phyloP scores from a whole-genome alignment of 148 eudicot genomes.

The Vaccinium darrowii region DNA sequence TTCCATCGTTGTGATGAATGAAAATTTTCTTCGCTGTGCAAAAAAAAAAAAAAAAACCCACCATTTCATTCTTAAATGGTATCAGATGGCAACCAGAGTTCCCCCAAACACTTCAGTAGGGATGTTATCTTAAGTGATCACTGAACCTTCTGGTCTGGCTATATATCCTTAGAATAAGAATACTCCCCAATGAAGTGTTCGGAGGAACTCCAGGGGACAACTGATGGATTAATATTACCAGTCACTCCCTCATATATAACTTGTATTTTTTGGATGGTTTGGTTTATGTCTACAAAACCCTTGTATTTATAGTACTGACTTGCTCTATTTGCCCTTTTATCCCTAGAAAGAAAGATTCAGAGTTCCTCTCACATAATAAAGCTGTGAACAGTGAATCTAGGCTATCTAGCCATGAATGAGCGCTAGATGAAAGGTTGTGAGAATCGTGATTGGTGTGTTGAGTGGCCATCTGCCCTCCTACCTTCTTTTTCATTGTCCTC shows the following conservation, averaged over 20 bases:
- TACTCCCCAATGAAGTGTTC: neutral
- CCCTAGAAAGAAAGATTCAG: neutral
- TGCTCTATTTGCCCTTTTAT: neutral
- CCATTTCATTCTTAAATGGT: neutral
- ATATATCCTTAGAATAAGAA: neutral
- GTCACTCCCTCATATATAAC: neutral
- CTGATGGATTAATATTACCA: too few species aligned
- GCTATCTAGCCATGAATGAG: conserved; percentile 12
- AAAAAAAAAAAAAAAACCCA: too few species aligned
- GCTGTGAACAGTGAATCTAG: conserved; percentile 18
- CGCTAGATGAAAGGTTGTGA: conserved; percentile 9
- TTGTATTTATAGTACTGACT: neutral
- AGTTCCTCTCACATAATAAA: neutral
- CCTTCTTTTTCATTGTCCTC: neutral
- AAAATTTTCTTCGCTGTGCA: too few species aligned
- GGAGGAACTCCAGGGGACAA: neutral
- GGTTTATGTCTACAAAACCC: neutral
- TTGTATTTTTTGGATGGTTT: neutral
- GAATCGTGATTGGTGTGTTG: neutral
- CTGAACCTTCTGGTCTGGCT: too few species aligned
- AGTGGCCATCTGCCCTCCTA: conserved; percentile 3
- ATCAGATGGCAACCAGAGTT: neutral
- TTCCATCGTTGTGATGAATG: neutral
- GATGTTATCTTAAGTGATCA: neutral
- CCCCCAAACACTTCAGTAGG: neutral